phyloP scores from a whole-genome alignment of 177 flowering plant species.

The Telopea speciosissima region DNA sequence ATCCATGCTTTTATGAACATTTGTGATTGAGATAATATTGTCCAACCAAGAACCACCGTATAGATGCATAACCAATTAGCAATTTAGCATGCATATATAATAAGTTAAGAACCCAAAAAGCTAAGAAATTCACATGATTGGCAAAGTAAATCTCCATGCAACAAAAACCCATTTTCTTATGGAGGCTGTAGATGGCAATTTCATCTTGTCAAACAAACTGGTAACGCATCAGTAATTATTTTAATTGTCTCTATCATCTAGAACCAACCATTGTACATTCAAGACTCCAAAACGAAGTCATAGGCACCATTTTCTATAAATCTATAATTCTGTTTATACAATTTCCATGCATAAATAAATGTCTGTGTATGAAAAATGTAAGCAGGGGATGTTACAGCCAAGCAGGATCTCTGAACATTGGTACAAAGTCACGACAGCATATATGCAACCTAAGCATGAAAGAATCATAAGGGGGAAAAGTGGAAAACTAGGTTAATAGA shows the following conservation, averaged over 20 bases:
- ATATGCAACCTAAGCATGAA: background rate
- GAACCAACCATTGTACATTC: background rate
- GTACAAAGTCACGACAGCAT: background rate
- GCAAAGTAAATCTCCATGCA: no score
- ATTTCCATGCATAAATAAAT: background rate
- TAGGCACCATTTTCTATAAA: background rate
- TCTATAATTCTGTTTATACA: background rate
- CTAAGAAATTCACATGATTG: no score
- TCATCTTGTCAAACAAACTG: background rate
- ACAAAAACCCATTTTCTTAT: no score
- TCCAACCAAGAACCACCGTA: no score
- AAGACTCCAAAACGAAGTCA: background rate
- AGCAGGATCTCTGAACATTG: background rate
- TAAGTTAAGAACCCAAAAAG: no score
- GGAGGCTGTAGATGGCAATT: background rate
- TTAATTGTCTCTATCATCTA: background rate
- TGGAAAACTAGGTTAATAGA: no score
- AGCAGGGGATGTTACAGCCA: background rate
- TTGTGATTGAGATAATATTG: no score
- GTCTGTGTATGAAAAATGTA: background rate
- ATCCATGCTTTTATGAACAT: background rate
- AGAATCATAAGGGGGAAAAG: background rate
- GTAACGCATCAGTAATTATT: background rate
- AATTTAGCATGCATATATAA: no score
- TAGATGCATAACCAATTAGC: background rate